A percentile compares a stretch with the other conserved stretches of the same genome.
Evolutionary conservation across 2,329 filamentous ascomycete species (phyloP).

Genomic region (Stagonosporopsis cucurbitacearum): DNA sequence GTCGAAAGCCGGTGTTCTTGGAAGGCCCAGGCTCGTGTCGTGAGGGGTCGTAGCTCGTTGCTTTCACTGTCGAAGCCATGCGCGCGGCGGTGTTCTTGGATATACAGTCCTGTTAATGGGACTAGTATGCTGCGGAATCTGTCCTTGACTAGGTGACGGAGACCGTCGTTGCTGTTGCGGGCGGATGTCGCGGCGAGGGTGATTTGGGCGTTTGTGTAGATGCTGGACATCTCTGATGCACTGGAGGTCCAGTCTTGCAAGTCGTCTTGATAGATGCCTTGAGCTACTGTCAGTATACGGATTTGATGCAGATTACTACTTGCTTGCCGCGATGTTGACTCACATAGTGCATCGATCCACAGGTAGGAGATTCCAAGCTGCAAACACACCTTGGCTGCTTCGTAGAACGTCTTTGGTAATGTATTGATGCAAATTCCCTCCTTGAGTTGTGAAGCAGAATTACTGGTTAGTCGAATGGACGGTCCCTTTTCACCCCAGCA

Average conservation of each 20-base stretch:
- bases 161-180: not conserved
- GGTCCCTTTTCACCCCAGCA: not conserved
- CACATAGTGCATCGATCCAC: not conserved
- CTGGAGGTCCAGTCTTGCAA: not conserved
- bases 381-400: not conserved
- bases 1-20: not conserved
- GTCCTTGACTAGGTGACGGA: not conserved
- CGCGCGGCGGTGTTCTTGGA: not conserved
- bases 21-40: not conserved
- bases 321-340: not conserved
- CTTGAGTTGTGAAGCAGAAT: not conserved
- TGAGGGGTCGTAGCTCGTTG: not conserved
- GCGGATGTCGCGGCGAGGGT: not conserved
- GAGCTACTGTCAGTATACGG: not conserved
- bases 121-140: not conserved
- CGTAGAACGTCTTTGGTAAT: not conserved
- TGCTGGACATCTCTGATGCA: not conserved
- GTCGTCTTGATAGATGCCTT: not conserved
- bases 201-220: not conserved
- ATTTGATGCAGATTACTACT: not conserved
- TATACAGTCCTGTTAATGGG: not conserved
- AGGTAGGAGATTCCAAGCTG: not conserved
- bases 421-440: not conserved
- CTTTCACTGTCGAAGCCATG: not conserved
- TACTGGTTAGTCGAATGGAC: not conserved